A percentile compares a stretch with the other conserved stretches of the same genome.
Evolutionary conservation across 805 yeast genomes (phyloP).

Genomic region (Zygotorulaspora florentina): DNA sequence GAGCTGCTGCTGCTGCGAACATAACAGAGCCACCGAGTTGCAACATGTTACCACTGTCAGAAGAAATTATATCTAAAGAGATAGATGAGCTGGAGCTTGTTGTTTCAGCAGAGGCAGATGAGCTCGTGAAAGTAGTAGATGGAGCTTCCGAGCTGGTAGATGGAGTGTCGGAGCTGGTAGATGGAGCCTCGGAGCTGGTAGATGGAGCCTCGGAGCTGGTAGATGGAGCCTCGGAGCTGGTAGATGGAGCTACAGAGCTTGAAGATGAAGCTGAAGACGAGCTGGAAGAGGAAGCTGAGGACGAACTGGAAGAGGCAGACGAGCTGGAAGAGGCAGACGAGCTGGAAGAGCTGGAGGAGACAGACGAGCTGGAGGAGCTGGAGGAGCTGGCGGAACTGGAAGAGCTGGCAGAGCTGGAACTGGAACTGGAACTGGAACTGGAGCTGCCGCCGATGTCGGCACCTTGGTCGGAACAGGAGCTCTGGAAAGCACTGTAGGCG

Average conservation of each 20-base stretch:
- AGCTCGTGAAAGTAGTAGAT: constrained; percentile 15
- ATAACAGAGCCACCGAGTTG: constrained; percentile 25
- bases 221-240: constrained; percentile 23
- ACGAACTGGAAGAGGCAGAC: constrained; percentile 29
- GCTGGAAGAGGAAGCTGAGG: constrained; percentile 29
- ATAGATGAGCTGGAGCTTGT: constrained; percentile 38
- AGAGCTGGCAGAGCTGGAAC: constrained; percentile 35
- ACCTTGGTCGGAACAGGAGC: constrained; percentile 48
- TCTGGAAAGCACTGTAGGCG: constrained; percentile 58
- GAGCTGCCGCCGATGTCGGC: constrained; percentile 33
- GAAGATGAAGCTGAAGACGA: constrained; percentile 34
- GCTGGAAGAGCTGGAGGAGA: constrained; percentile 29
- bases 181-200: constrained; percentile 19
- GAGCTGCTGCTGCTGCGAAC: constrained; percentile 27
- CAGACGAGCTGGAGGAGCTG: constrained; percentile 32
- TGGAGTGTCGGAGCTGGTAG: constrained; percentile 5
- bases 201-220: constrained; percentile 24
- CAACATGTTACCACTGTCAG: constrained; percentile 33
- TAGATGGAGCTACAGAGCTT: constrained; percentile 26
- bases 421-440: constrained; percentile 31
- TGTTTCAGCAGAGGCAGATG: constrained; percentile 40
- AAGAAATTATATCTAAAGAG: constrained; percentile 57
- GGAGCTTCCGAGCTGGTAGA: constrained; percentile 12
- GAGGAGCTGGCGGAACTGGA: constrained; percentile 36
- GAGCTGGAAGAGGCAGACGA: constrained; percentile 29